Evolutionary conservation across 2,329 filamentous ascomycete genomes (phyloP).

Genomic region (Ophiostoma piceae): DNA sequence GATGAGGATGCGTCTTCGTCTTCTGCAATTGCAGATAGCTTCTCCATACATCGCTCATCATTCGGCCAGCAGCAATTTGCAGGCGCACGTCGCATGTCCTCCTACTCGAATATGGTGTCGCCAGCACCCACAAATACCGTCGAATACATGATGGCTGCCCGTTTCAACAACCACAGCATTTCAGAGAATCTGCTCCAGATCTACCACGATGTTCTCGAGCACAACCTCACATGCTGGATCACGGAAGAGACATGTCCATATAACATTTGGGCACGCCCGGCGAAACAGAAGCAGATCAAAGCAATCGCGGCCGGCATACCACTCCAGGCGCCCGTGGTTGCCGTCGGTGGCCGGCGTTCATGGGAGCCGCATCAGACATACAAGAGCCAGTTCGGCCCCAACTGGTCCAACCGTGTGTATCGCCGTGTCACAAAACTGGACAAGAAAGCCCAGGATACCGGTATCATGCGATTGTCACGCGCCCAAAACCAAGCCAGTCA

Average conservation of each 20-base stretch:
- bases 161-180: conserved; percentile 37
- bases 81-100: conserved; percentile 12
- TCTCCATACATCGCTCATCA: conserved; percentile 15
- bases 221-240: conserved; percentile 50
- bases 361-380: conserved; percentile 23
- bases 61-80: conserved; percentile 13
- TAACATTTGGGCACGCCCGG: conserved; percentile 29
- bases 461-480: conserved; percentile 39
- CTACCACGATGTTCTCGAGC: conserved; percentile 51
- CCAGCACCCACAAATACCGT: conserved; percentile 24
- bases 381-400: conserved; percentile 37
- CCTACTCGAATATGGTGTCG: conserved; percentile 18
- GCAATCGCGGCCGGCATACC: neutral
- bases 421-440: conserved; percentile 46
- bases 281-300: conserved; percentile 11
- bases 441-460: conserved; percentile 38
- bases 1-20: conserved; percentile 15
- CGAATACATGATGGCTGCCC: conserved; percentile 30
- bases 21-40: conserved; percentile 18
- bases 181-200: conserved; percentile 43
- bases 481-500: conserved; percentile 42
- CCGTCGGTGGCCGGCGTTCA: conserved; percentile 27
- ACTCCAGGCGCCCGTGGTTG: neutral
- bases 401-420: conserved; percentile 48
- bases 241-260: conserved; percentile 51